Evolutionary conservation across 2,329 filamentous ascomycete species (phyloP).

Genomic region (Aspergillus aculeatus): DNA sequence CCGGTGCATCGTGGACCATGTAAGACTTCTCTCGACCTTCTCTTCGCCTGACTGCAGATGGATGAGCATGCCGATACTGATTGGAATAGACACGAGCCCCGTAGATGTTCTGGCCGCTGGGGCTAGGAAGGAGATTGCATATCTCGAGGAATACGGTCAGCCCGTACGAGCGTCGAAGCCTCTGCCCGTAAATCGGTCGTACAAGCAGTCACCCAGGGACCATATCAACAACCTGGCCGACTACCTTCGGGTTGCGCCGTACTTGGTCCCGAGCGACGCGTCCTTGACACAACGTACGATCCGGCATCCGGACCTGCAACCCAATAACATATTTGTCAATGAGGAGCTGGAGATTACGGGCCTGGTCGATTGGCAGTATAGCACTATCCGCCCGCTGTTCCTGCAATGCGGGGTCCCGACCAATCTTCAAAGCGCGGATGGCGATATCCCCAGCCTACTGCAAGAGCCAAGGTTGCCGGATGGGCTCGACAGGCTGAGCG

Average conservation of each 20-base stretch:
- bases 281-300: not conserved
- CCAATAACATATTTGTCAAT: constrained; percentile 32
- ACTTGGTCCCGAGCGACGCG: not conserved
- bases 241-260: not conserved
- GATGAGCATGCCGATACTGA: no score
- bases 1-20: not conserved
- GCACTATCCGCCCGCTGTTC: constrained; percentile 28
- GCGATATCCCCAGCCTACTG: constrained; percentile 21
- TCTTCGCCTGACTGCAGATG: not conserved
- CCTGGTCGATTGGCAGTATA: constrained; percentile 33
- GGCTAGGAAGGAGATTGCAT: constrained; percentile 23
- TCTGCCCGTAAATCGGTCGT: not conserved
- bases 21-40: not conserved
- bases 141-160: constrained; percentile 17
- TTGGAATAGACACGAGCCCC: not conserved
- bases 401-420: constrained; percentile 29
- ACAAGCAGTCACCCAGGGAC: not conserved
- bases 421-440: constrained; percentile 32
- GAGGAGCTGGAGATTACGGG: constrained; percentile 22
- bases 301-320: constrained; percentile 17
- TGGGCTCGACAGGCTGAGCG: not conserved
- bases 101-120: constrained; percentile 15
- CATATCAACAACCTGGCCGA: not conserved
- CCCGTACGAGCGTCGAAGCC: constrained; percentile 17
- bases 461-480: constrained; percentile 15